Evolutionary conservation across 495 filamentous ascomycete genomes (phyloP), one percentile per base, ranked within the genome.

Genomic region (Trichoderma virens): DNA sequence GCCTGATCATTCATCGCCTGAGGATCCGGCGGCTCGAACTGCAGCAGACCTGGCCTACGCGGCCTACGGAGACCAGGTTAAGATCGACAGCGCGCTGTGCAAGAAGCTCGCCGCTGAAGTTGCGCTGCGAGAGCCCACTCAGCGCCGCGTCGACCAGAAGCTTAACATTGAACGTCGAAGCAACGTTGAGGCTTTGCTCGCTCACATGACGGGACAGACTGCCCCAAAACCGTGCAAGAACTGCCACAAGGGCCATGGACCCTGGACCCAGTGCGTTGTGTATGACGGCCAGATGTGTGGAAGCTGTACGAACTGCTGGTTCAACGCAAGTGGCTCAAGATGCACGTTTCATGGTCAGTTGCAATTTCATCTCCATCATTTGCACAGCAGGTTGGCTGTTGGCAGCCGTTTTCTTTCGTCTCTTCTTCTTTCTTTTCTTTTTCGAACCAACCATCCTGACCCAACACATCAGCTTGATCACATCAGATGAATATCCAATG

Each of bases 271-370:
- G 18, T 82, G 79, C 64, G 70, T 82, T 30, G 63, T 82, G 11
- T 75, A 80, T 30, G 76, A 80, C 30, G 79, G 79, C 8, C 78
- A 82, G 67, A 80, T 82, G 78, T 82, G 79, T 39, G 78, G 78
- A 5, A 80, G 78, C 51, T 82, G 79, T 60, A 76, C 79, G 43
- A 82, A 82, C 63, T 82, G 79, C 64, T 82, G 79, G 79, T 82
- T 80, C 63, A 82, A 82, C 35, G 79, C 79, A 7, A 79, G 76
- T 18, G 79, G 79, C 16, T 75, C 79, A 3, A 65, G 79, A 25
- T 82, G 79, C 61, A 80, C 78, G n/a, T 80, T 82, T 51, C 79
- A 82, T 41, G 78, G 79, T 82, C 75, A 54, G 74, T 62, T 38
- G 18, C n/a, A 11, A 25, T 35, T n/a, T n/a, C n/a, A n/a, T n/a